Base-by-base conservation (phyloP, 1,284 basidiomycete genomes). In the Cutaneotrichosporon sp. region DNA sequence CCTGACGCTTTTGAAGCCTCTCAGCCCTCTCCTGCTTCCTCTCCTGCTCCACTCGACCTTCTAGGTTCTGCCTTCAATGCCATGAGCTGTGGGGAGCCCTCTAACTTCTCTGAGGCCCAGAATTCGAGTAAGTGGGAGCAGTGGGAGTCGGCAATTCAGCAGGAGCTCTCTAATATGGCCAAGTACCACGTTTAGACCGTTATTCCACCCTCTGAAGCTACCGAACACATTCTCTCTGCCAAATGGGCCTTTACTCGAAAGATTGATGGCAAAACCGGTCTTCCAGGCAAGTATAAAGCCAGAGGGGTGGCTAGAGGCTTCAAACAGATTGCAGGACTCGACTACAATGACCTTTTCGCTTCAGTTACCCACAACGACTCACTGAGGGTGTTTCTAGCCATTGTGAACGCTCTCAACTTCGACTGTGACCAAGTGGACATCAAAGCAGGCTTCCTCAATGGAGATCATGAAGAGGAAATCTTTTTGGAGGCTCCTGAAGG, bases 341-440 rank as follows among this genome's bases (percentile, higher is more conserved):
- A 66, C 47, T 63, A 46, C 50, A 56, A 58, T 30, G 62, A 64
- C 36, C n/a, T 51, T 4, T 61, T 44, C 34, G 50, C 59, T 9
- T 44, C 54, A 23, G 64, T 65, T 23, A 61, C 54, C 0, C 62
- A 63, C 53, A 62, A 62, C 38, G 60, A 65, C 46, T 49, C 58
- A 12, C 52, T 63, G 15, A 41, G 60, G 26, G 46, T 63, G 3
- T 56, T 66, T 26, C 46, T 66, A 2, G 33, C 61, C 1, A 18
- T 63, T 9, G 59, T 65, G 50, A 62, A 58, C 26, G 45, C 64
- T 21, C 48, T 56, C 36, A 36, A 61, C 41, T 36, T 67, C 1
- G 55, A 63, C 12, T 66, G 61, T 44, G 57, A 62, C 44, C 62
- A 63, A 51, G 58, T 64, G 22, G 62, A 66, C 47, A 65, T 66